Evolutionary conservation across 2,329 filamentous ascomycete genomes (phyloP), one percentile per base, ranked within the genome.

Genomic region (Alternaria sp.): DNA sequence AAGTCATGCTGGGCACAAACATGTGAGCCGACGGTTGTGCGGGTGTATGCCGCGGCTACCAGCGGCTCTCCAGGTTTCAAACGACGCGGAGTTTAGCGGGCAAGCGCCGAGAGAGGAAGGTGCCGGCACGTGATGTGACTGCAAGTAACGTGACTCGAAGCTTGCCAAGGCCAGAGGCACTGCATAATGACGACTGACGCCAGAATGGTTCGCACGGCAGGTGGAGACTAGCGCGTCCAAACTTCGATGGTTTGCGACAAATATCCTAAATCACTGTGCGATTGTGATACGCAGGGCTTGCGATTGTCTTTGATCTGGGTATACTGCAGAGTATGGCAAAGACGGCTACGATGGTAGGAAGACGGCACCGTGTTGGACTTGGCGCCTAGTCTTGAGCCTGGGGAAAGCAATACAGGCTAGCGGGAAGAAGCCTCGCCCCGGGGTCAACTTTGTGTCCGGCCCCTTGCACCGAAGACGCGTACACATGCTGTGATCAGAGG

Each of bases 21-120:
- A 44, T 44, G 45, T 45, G 57, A 66, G 66, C 67, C 64, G 67
- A 59, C 54, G 61, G 57, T 43, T 66, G 53, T 61, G 61, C 61
- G 63, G 63, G 43, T 66, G 55, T 43, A 43, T 52, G 51, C n/a
- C 12, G 36, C 70, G 70, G 68, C 53, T 72, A 71, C 59, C 62
- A 32, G 61, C 68, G 68, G 70, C 65, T 68, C 66, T 70, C 68
- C 63, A 68, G 66, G 54, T 61, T 67, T 53, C 44, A 40, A 17
- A 13, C 44, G n/a, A 6, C 11, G 46, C 59, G 67, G 60, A 54
- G 62, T 62, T 66, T 50, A 61, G 54, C 53, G 59, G 25, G 15
- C 40, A 25, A 19, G 51, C 21, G 51, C 44, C 62, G 5, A n/a
- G 43, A 25, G 47, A 30, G 49, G 62, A 57, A 45, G 19, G 28